Percentiles rank a stretch among this genome's conserved stretches.
Conservation (phyloP, 352 stramenopile genomes). For the Elongisporangium prolatum region DNA sequence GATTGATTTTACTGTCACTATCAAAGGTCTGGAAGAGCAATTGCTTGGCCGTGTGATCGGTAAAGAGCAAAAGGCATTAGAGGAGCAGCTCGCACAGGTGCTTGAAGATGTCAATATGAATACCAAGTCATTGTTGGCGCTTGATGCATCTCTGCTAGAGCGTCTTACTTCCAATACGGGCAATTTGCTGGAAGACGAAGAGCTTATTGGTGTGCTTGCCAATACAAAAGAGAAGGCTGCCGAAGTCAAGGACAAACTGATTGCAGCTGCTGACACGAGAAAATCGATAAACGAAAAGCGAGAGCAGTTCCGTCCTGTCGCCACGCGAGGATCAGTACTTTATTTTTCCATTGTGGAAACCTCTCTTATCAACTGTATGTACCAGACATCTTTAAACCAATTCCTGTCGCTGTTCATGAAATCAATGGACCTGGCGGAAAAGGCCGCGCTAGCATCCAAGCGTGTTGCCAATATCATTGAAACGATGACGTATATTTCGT, state of each 20-base stretch:
- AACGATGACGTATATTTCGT: constrained; percentile 98
- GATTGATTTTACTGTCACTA: constrained; percentile 98
- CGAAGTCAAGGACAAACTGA: constrained; percentile 97
- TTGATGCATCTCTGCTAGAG: constrained; percentile 96
- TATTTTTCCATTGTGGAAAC: constrained; percentile 99
- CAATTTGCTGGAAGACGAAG: constrained; percentile 97
- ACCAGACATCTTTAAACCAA: constrained; percentile 98
- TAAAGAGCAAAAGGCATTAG: constrained; percentile 96
- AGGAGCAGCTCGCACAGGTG: constrained; percentile 98
- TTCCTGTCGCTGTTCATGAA: constrained; percentile 98
- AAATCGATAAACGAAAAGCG: constrained; percentile 98
- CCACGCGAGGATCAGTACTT: constrained; percentile 95
- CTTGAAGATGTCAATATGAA: constrained; percentile 98
- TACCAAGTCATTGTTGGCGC: constrained; percentile 94
- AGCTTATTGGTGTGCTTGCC: constrained; percentile 97
- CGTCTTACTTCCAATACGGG: constrained; percentile 96
- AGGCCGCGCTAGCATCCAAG: constrained; percentile 96
- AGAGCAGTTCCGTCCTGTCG: constrained; percentile 97
- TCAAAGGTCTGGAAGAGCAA: constrained; percentile 96
- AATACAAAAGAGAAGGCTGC: constrained; percentile 98
- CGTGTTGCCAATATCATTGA: constrained; percentile 99
- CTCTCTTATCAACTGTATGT: constrained; percentile 98
- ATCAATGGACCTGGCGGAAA: constrained; percentile 97
- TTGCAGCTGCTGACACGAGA: constrained; percentile 94
- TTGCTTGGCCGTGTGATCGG: constrained; percentile 97